A percentile compares a stretch with the other conserved stretches of the same genome.
phyloP scores from a whole-genome alignment of 345 rosid genomes.

The Pelargonium nanum region DNA sequence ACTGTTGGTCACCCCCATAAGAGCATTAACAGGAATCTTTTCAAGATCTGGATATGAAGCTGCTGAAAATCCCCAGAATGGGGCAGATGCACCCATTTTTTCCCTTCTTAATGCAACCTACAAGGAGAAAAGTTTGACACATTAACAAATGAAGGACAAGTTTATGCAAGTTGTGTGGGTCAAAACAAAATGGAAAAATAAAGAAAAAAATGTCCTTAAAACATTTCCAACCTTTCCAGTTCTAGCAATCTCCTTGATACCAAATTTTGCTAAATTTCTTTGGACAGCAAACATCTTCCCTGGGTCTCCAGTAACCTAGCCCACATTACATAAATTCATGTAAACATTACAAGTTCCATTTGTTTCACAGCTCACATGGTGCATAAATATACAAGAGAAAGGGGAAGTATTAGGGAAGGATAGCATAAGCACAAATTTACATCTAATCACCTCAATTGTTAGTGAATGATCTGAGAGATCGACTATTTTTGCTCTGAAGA shows the following conservation, averaged over 20 bases:
- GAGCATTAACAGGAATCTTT: slow-evolving; percentile 32
- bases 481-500: slow-evolving; percentile 77
- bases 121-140: background rate
- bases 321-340: background rate
- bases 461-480: slow-evolving; percentile 63
- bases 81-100: slow-evolving; percentile 84
- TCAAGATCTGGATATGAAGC: slow-evolving; percentile 92
- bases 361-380: no score
- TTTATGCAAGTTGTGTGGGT: slow-evolving; percentile 4
- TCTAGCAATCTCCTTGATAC: slow-evolving; percentile 82
- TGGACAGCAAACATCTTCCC: slow-evolving; percentile 90
- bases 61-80: slow-evolving; percentile 96
- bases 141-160: background rate
- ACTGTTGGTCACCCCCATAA: slow-evolving; percentile 31
- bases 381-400: background rate
- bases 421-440: background rate
- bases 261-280: slow-evolving; percentile 79
- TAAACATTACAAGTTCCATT: no score
- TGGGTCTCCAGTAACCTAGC: slow-evolving; percentile 93
- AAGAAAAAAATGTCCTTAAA: slow-evolving; percentile 2
- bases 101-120: slow-evolving; percentile 93
- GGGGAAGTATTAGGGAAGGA: background rate
- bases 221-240: slow-evolving; percentile 53
- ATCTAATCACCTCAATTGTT: slow-evolving; percentile 63
- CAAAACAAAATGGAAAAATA: slow-evolving; percentile 6